Percentiles rank a stretch among this genome's conserved stretches.
Evolutionary conservation across 106 monocot species (phyloP).

Genomic region (Platanthera guangdongensis): DNA sequence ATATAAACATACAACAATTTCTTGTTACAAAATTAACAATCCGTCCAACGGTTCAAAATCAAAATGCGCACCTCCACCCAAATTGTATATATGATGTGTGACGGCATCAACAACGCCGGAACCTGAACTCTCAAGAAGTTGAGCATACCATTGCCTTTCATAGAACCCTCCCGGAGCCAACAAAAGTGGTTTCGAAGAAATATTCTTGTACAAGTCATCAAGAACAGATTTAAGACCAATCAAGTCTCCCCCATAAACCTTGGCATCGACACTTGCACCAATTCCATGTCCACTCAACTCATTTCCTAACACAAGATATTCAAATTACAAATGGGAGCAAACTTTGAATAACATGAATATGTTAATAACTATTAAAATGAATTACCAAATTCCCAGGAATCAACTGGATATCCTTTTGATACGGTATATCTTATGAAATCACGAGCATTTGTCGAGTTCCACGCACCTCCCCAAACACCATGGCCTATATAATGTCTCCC

Average conservation of each 20-base stretch:
- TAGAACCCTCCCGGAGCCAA: slow-evolving; percentile 90
- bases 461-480: slow-evolving; percentile 43
- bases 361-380: background rate
- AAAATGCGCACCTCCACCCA: slow-evolving; percentile 59
- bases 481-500: slow-evolving; percentile 37
- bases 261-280: slow-evolving; percentile 48
- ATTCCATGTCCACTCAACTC: slow-evolving; percentile 80
- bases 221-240: slow-evolving; percentile 43
- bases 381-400: slow-evolving; percentile 97
- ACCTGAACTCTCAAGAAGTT: slow-evolving; percentile 74
- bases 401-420: slow-evolving; percentile 66
- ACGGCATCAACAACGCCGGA: slow-evolving; percentile 42
- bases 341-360: background rate
- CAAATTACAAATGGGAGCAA: background rate
- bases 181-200: slow-evolving; percentile 22
- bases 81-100: slow-evolving; percentile 87
- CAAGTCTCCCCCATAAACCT: slow-evolving; percentile 58
- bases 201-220: slow-evolving; percentile 36
- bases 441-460: slow-evolving; percentile 72
- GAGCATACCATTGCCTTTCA: slow-evolving; percentile 58
- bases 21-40: background rate
- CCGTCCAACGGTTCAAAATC: background rate
- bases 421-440: slow-evolving; percentile 71
- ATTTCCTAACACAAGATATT: slow-evolving; percentile 54
- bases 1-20: background rate